Base-by-base conservation (phyloP, 768 basidiomycete species). In the Pisolithus orientalis region DNA sequence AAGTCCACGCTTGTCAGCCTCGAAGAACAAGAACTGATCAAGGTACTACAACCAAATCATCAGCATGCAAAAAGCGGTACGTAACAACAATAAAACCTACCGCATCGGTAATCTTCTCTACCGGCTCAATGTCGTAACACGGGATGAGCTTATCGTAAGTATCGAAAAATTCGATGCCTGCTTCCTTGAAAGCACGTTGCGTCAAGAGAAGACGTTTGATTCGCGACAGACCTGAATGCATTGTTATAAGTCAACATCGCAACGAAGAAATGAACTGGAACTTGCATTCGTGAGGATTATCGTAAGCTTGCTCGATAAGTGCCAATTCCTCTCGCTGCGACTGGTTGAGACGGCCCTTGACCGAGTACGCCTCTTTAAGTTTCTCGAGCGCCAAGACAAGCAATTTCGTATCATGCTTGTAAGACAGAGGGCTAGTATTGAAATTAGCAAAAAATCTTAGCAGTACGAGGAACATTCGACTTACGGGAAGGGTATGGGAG, bases 81-180 rank as follows among this genome's bases (percentile, higher is more conserved):
- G 17, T 3, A 38, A 38, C 32, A 40, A 49, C 44, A 5, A 21
- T 2, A 10, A 5, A 11, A 77, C 85, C 65, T 58, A 88, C 85
- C 34, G 96, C 96, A 69, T 98, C 96, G 27, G 96, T 98, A 58
- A 99, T 98, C 83, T 99, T 99, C 76, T 99, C 96, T 14, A 99
- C 93, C 0, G 96, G 96, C 67, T 99, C 96, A 56, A 99, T 98
- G 62, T 98, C 95, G 66, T 99, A 98, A 65, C 94, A 97, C 25
- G 94, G 94, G 61, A 98, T 97, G 61, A 98, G 81, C 69, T 95
- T 97, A 77, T 97, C 94, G 62, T 98, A 95, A 0, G 94, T 96
- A 62, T 96, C 94, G 69, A 94, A 95, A 71, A 94, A 94, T 70
- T 92, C 90, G 55, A 99, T 96, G 9, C 96, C 96, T 24, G 94